Conservation (phyloP, 176 grass and related monocot genomes). For the Triticum timopheevii region DNA sequence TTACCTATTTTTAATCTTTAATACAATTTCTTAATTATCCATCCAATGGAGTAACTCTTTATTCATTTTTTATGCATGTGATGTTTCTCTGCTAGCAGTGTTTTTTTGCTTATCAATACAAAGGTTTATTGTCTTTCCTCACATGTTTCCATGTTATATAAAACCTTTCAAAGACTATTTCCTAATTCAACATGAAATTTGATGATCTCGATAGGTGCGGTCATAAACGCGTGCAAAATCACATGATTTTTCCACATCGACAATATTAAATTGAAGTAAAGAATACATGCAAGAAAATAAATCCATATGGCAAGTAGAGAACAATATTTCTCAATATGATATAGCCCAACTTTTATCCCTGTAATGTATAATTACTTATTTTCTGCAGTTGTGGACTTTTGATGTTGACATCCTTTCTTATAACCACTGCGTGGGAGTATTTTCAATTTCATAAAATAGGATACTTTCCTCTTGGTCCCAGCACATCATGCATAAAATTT, state of each 20-base stretch:
- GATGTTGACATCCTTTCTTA: not conserved
- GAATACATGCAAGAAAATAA: not conserved
- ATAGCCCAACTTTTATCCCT: too few relatives aligned
- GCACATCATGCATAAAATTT: too few relatives aligned
- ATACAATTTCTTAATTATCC: too few relatives aligned
- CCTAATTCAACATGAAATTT: not conserved
- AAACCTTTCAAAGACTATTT: not conserved
- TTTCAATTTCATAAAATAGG: not conserved
- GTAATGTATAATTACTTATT: not conserved
- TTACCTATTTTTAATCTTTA: too few relatives aligned
- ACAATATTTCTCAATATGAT: too few relatives aligned
- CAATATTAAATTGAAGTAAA: not conserved
- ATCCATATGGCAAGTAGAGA: too few relatives aligned
- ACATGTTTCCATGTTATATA: not conserved
- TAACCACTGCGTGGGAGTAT: not conserved
- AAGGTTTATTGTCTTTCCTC: not conserved
- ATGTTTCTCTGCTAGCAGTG: too few relatives aligned
- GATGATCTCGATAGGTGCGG: not conserved
- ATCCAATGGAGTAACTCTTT: too few relatives aligned
- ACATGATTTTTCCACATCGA: not conserved
- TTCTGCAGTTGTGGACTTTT: not conserved
- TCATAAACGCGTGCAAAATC: not conserved
- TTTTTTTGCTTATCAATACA: too few relatives aligned
- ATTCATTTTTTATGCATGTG: too few relatives aligned
- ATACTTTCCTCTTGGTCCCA: too few relatives aligned